These are phyloP conservation scores for Candida sakaeoensis DNA, from an alignment of 805 yeast species.

Conservation along the genomic window DNA sequence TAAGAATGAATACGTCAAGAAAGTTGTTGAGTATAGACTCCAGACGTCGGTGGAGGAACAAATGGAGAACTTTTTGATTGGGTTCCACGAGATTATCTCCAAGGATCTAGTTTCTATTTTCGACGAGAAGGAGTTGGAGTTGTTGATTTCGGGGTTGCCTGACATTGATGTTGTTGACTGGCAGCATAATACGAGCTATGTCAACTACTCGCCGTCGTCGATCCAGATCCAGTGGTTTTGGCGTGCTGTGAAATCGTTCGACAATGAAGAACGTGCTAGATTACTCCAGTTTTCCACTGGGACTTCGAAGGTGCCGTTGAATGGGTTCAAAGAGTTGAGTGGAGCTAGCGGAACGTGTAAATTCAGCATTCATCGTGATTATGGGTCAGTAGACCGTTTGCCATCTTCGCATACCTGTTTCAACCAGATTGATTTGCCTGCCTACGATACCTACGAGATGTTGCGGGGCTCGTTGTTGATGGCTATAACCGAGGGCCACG, in stretches of 20 bases:
- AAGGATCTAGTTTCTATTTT: constrained; percentile 79
- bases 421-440: constrained; percentile 92
- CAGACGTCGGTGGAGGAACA: constrained; percentile 83
- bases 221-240: constrained; percentile 95
- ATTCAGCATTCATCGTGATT: constrained; percentile 86
- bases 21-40: constrained; percentile 82
- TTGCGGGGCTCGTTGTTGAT: constrained; percentile 73
- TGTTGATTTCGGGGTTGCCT: constrained; percentile 90
- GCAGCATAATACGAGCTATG: constrained; percentile 80
- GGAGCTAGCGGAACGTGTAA: constrained; percentile 85
- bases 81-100: constrained; percentile 89
- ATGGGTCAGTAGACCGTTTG: constrained; percentile 77
- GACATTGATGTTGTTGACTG: constrained; percentile 96
- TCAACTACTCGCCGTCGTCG: constrained; percentile 76
- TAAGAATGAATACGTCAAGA: constrained; percentile 82
- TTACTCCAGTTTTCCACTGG: constrained; percentile 95
- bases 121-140: constrained; percentile 93
- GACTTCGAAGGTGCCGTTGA: constrained; percentile 91
- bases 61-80: constrained; percentile 76
- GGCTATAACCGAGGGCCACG: constrained; percentile 93
- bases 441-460: constrained; percentile 83
- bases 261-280: constrained; percentile 90
- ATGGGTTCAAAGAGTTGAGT: constrained; percentile 85
- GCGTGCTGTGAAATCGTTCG: constrained; percentile 95
- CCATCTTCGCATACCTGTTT: constrained; percentile 98